These are phyloP conservation scores for Camellia oleifera DNA, from an alignment of 179 eudicot genomes.

Conservation along the genomic window DNA sequence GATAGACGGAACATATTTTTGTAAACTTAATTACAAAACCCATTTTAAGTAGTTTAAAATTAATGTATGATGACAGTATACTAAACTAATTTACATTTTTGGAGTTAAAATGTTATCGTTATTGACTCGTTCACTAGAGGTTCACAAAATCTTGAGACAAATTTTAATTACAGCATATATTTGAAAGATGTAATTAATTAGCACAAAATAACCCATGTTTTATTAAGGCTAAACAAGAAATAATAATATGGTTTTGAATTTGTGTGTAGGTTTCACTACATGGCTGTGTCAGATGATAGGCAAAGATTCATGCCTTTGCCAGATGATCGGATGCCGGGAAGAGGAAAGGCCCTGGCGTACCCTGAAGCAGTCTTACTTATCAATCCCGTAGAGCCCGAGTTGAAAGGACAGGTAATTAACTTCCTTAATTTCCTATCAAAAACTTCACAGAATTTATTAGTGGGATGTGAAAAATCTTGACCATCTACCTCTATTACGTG, in stretches of 20 bases:
- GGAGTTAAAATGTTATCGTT: background rate
- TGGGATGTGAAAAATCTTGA: no score
- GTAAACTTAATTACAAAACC: background rate
- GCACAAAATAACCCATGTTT: background rate
- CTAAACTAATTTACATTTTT: background rate
- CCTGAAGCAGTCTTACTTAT: slow-evolving; percentile 88
- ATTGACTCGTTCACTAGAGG: background rate
- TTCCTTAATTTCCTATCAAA: background rate
- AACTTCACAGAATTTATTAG: no score
- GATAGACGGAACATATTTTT: background rate
- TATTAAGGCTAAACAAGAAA: background rate
- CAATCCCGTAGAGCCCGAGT: slow-evolving; percentile 62
- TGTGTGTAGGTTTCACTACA: slow-evolving; percentile 64
- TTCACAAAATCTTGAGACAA: background rate
- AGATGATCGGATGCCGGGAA: slow-evolving; percentile 65
- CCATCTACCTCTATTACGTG: no score
- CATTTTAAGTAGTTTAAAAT: background rate
- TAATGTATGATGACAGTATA: background rate
- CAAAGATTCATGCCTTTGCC: slow-evolving; percentile 89
- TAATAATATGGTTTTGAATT: background rate
- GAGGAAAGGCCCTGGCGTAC: slow-evolving; percentile 69
- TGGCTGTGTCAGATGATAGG: slow-evolving; percentile 82
- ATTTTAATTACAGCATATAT: background rate
- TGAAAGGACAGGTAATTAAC: slow-evolving; percentile 73
- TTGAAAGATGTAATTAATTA: background rate